Percentiles rank a stretch among this genome's conserved stretches.
Conservation (phyloP, 2,329 filamentous ascomycete genomes). For the Colletotrichum chlorophyti region DNA sequence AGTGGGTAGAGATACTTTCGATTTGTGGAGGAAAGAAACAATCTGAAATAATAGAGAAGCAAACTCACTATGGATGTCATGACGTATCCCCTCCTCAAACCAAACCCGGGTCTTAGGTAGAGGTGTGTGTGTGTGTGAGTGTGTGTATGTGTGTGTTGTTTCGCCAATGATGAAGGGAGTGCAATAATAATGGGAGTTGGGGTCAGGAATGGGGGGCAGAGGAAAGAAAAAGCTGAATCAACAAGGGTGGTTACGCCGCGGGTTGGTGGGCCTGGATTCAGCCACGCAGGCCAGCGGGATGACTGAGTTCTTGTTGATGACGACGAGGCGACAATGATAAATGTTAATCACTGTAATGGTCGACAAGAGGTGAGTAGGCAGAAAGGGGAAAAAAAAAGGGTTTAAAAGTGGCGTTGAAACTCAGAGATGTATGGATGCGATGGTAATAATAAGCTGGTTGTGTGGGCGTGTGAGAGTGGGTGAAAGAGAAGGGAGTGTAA, state of each 20-base stretch:
- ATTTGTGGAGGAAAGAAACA: no score
- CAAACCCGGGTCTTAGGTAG: conserved; percentile 19
- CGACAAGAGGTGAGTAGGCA: no score
- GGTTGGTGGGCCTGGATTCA: neutral
- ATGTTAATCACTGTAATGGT: no score
- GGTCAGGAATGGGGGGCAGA: conserved; percentile 5
- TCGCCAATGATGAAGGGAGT: conserved; percentile 23
- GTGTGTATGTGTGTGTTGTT: no score
- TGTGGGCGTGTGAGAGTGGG: neutral
- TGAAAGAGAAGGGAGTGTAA: conserved; percentile 2
- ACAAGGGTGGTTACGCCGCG: neutral
- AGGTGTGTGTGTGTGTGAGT: no score
- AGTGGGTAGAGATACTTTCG: no score
- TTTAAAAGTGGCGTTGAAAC: neutral
- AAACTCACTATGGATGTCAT: conserved; percentile 43
- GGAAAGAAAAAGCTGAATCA: conserved; percentile 9
- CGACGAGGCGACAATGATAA: no score
- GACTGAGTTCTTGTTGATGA: no score
- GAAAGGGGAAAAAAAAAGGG: neutral
- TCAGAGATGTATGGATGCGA: conserved; percentile 17
- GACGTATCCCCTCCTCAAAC: conserved; percentile 30
- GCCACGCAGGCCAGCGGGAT: neutral
- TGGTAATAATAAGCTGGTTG: conserved; percentile 16
- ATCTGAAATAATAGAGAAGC: conserved; percentile 5
- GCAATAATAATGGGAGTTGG: conserved; percentile 16